Evolutionary conservation across 441 rosid species (phyloP).

Genomic region (Erodium moschatum): DNA sequence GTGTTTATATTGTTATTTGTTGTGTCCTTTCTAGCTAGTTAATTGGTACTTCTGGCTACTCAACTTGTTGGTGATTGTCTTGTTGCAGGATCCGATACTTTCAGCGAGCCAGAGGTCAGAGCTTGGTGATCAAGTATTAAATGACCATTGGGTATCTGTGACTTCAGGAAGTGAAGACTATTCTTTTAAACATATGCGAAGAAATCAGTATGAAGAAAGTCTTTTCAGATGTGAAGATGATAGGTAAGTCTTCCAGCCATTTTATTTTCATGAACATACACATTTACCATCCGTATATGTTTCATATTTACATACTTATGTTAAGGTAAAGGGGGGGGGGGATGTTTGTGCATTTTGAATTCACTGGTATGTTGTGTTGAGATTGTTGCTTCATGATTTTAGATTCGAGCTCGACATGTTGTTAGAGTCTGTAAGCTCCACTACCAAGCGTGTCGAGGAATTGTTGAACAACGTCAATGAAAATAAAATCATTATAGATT

Average conservation of each 20-base stretch:
- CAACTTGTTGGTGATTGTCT: slow-evolving; percentile 14
- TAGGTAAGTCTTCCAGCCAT: slow-evolving; percentile 45
- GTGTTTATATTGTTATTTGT: neutral
- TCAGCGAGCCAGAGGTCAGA: slow-evolving; percentile 73
- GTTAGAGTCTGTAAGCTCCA: slow-evolving; percentile 77
- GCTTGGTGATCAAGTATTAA: slow-evolving; percentile 73
- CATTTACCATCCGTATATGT: neutral
- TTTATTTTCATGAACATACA: slow-evolving; percentile 4
- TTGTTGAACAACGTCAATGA: slow-evolving; percentile 59
- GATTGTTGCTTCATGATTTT: slow-evolving; percentile 25
- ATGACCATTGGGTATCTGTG: slow-evolving; percentile 96
- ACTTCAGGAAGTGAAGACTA: slow-evolving; percentile 99
- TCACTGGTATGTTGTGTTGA: neutral
- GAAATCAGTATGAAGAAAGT: slow-evolving; percentile 96
- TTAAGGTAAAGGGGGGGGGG: slow-evolving; percentile 14
- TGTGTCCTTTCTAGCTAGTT: neutral
- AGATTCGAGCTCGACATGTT: slow-evolving; percentile 98
- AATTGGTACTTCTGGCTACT: neutral
- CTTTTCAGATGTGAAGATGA: slow-evolving; percentile 95
- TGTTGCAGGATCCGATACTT: slow-evolving; percentile 73
- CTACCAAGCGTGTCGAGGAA: slow-evolving; percentile 81
- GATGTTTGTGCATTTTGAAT: neutral
- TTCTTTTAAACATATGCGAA: slow-evolving; percentile 97
- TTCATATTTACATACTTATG: neutral
- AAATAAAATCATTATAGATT: slow-evolving; percentile 47